phyloP scores from a whole-genome alignment of 805 yeast genomes.

The Lipomyces chichibuensis region DNA sequence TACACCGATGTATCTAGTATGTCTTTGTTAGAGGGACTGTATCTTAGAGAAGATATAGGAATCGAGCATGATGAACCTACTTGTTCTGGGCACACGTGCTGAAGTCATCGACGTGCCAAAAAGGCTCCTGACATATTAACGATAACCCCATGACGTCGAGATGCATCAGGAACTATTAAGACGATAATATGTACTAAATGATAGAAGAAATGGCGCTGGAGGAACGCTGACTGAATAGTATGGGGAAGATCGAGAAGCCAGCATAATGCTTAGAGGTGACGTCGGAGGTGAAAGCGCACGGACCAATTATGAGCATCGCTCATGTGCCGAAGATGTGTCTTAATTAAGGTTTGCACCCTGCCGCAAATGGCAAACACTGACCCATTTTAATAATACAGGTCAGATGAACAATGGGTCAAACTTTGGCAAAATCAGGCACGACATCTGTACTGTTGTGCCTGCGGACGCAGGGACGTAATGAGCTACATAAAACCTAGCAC shows the following conservation, averaged over 20 bases:
- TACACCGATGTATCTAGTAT: neutral
- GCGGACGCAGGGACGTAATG: neutral
- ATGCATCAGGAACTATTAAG: neutral
- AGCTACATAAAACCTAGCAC: neutral
- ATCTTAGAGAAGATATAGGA: neutral
- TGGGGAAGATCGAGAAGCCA: neutral
- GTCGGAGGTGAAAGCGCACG: too few species aligned
- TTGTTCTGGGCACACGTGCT: conserved; percentile 55
- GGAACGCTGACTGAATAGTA: too few species aligned
- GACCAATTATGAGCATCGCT: too few species aligned
- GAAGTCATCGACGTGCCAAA: conserved; percentile 66
- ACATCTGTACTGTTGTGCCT: neutral
- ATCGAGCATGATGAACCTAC: conserved; percentile 39
- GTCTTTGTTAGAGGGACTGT: neutral
- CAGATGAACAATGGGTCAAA: neutral
- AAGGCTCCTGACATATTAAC: conserved; percentile 26
- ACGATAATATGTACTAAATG: neutral
- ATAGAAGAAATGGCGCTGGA: too few species aligned
- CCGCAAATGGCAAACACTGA: too few species aligned
- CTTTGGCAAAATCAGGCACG: neutral
- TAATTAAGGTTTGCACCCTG: too few species aligned
- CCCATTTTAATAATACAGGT: too few species aligned
- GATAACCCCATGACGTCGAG: neutral
- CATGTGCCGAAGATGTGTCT: too few species aligned
- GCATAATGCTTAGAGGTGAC: neutral